Base-by-base conservation (phyloP, 2,329 filamentous ascomycete genomes). In the Colletotrichum lini region DNA sequence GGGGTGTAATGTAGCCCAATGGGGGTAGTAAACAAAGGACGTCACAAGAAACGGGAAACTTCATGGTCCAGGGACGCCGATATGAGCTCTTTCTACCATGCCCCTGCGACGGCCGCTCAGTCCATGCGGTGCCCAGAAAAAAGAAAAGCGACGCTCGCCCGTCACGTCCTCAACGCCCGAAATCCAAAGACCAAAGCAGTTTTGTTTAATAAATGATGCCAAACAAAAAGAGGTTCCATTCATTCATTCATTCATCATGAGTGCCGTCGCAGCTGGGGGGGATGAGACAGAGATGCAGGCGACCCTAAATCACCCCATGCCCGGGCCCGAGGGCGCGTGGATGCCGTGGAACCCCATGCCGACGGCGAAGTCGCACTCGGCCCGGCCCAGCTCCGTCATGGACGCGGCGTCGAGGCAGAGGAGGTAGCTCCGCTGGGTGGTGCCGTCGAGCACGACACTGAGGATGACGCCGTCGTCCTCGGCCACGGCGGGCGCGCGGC, bases 381-480 rank as follows among this genome's bases (percentile, higher is more conserved):
- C 92, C 53, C 90, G 85, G 0, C 91, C 92, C 57, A 90, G 49
- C 82, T 94, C 92, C 71, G 79, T 80, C 86, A 94, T 86, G 5
- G 86, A 88, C 77, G 77, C 86, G 5, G 91, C 91, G 76, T 92
- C 86, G 42, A 94, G 78, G 68, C 90, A 91, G 50, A 94, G 75
- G 60, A 94, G 80, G 78, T 93, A 94, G 73, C 91, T 93, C 72
- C 73, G 87, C 72, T 84, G 84, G 7, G 80, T 81, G n/a, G 79
- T 76, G 0, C 91, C 90, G 76, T 94, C 89, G 2, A 94, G 83
- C 4, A 94, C 88, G 1, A 94, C 86, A 57, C 83, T 89, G 67
- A 93, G 76, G 23, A 93, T 67, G 1, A 90, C 86, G 0, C 91
- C 91, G 65, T 90, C 89, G 74, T 94, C 92, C 76, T 93, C 91